Evolutionary conservation across 805 yeast genomes (phyloP).

Genomic region (Candida wancherniae): DNA sequence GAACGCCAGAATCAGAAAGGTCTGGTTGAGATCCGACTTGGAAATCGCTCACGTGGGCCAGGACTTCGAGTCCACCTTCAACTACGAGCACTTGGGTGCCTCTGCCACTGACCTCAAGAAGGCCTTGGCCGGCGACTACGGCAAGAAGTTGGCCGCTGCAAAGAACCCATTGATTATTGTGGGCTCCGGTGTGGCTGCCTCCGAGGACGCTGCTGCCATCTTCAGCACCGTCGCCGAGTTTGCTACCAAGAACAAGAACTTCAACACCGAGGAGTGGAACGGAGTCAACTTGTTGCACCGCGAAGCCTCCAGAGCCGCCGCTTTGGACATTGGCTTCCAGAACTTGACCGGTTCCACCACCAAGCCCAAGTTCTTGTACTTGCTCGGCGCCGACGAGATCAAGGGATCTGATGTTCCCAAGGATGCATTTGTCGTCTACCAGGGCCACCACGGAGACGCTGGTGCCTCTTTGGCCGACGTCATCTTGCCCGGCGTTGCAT

Average conservation of each 20-base stretch:
- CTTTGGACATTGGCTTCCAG: slow-evolving; percentile 78
- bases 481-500: slow-evolving; percentile 80
- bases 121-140: slow-evolving; percentile 65
- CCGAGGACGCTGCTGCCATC: slow-evolving; percentile 57
- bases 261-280: slow-evolving; percentile 72
- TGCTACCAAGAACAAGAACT: slow-evolving; percentile 49
- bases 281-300: slow-evolving; percentile 78
- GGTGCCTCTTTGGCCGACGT: slow-evolving; percentile 90
- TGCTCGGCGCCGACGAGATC: slow-evolving; percentile 82
- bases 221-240: slow-evolving; percentile 59
- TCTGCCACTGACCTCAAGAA: slow-evolving; percentile 50
- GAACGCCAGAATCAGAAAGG: slow-evolving; percentile 77
- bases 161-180: slow-evolving; percentile 72
- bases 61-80: slow-evolving; percentile 71
- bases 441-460: slow-evolving; percentile 87
- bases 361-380: slow-evolving; percentile 69
- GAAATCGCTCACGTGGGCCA: slow-evolving; percentile 74
- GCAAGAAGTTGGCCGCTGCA: slow-evolving; percentile 62
- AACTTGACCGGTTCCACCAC: slow-evolving; percentile 42
- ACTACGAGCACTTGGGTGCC: slow-evolving; percentile 57
- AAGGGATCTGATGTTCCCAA: slow-evolving; percentile 63
- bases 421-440: slow-evolving; percentile 84
- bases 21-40: slow-evolving; percentile 65
- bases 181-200: slow-evolving; percentile 75
- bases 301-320: slow-evolving; percentile 84